Evolutionary conservation across 2,329 filamentous ascomycete genomes (phyloP).

Genomic region (Ascosphaera acerosa): DNA sequence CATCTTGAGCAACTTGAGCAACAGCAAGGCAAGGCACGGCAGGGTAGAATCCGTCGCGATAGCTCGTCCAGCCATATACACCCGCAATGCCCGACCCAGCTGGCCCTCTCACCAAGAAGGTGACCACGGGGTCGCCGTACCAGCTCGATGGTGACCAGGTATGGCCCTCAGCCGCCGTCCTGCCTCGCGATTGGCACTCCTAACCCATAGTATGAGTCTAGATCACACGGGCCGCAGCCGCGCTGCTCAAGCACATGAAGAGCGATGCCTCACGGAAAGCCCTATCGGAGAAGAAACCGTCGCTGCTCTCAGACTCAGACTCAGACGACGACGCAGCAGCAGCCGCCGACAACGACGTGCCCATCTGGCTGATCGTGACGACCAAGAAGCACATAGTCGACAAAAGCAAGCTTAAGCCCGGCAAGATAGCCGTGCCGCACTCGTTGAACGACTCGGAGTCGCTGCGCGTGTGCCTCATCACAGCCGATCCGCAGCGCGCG

Average conservation of each 20-base stretch:
- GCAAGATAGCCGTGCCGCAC: conserved; percentile 57
- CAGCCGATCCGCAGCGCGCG: conserved; percentile 52
- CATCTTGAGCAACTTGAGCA: too few species aligned
- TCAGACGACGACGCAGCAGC: conserved; percentile 20
- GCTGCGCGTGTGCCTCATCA: conserved; percentile 61
- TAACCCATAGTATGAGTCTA: conserved; percentile 15
- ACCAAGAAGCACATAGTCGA: conserved; percentile 45
- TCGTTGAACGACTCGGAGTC: conserved; percentile 41
- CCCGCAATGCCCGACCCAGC: conserved; percentile 20
- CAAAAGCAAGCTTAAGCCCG: conserved; percentile 55
- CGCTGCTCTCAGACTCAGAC: conserved; percentile 24
- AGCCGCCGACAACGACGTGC: conserved; percentile 20
- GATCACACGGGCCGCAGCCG: conserved; percentile 33
- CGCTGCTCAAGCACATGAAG: conserved; percentile 32
- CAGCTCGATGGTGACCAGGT: conserved; percentile 24
- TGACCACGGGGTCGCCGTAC: conserved; percentile 20
- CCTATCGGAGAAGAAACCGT: conserved; percentile 25
- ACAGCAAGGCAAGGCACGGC: too few species aligned
- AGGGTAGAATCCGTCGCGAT: too few species aligned
- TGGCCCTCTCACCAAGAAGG: conserved; percentile 16
- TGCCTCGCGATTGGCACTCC: too few species aligned
- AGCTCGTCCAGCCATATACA: too few species aligned
- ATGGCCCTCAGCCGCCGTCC: too few species aligned
- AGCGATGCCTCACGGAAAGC: conserved; percentile 23
- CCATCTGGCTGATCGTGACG: conserved; percentile 35